Evolutionary conservation across 108 stramenopile genomes (phyloP).

Genomic region (Mediolabrus comicus): DNA sequence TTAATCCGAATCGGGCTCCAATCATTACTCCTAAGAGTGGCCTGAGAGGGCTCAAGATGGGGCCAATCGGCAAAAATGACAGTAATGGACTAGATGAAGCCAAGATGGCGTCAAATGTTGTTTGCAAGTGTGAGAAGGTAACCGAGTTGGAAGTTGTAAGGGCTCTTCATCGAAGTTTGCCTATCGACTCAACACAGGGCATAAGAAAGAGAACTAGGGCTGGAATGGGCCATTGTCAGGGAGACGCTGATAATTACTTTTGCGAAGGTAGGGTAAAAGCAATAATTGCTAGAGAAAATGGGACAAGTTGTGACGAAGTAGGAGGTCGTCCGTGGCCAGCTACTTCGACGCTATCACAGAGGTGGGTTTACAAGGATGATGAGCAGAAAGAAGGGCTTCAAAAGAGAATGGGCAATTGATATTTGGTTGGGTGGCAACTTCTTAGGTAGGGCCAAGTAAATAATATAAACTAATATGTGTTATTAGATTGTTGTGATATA

Average conservation of each 20-base stretch:
- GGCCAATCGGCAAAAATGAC: constrained; percentile 68
- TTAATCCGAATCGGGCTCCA: constrained; percentile 78
- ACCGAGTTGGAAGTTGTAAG: constrained; percentile 77
- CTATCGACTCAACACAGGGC: constrained; percentile 74
- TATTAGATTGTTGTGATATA: background rate
- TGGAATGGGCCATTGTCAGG: constrained; percentile 80
- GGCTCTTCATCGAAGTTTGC: constrained; percentile 66
- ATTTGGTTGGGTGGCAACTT: background rate
- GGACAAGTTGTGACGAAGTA: constrained; percentile 50
- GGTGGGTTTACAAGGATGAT: constrained; percentile 62
- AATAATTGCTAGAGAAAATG: constrained; percentile 72
- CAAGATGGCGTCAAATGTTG: constrained; percentile 64
- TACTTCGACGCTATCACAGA: constrained; percentile 64
- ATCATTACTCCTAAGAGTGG: constrained; percentile 78
- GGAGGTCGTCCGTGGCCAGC: constrained; percentile 81
- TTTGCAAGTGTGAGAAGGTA: constrained; percentile 84
- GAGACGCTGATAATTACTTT: constrained; percentile 68
- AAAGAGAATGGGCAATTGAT: constrained; percentile 39
- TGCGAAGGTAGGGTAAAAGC: constrained; percentile 73
- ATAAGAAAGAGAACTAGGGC: constrained; percentile 77
- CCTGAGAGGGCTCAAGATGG: constrained; percentile 66
- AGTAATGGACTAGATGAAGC: constrained; percentile 55
- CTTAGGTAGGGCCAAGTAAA: background rate
- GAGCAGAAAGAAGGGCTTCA: constrained; percentile 57
- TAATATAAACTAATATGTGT: background rate